Conservation (phyloP, 192 early-diverging fungal genomes). For the Umbelopsis vinacea region DNA sequence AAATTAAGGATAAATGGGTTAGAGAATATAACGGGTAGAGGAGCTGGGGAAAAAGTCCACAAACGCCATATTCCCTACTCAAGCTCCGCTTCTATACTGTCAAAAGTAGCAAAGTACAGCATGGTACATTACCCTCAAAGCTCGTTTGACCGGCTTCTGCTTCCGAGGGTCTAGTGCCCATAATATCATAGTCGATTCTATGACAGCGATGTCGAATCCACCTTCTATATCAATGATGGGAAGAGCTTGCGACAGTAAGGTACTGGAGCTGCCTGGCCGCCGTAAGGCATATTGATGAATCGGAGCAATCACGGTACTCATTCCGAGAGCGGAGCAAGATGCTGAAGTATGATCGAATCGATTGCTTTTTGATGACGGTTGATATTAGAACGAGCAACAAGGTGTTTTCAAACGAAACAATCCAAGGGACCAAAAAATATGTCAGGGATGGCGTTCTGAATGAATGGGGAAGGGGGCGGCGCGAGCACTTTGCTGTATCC, state of each 20-base stretch:
- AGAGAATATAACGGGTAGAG: not conserved
- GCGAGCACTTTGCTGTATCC: no score
- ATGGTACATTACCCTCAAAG: slow-evolving; percentile 20
- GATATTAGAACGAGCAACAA: not conserved
- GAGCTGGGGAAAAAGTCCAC: not conserved
- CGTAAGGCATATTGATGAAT: slow-evolving; percentile 1
- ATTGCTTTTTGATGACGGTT: not conserved
- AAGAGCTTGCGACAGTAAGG: not conserved
- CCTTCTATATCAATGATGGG: not conserved
- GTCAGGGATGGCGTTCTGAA: not conserved
- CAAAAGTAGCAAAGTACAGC: slow-evolving; percentile 6
- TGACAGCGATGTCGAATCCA: slow-evolving; percentile 16
- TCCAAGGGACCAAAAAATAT: not conserved
- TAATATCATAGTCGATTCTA: slow-evolving; percentile 17
- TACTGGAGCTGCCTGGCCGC: not conserved
- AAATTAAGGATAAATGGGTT: not conserved
- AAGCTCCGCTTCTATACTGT: not conserved
- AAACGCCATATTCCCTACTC: not conserved
- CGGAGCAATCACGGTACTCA: slow-evolving; percentile 16
- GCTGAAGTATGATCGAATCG: not conserved
- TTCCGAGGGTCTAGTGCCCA: slow-evolving; percentile 17
- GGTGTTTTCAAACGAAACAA: not conserved
- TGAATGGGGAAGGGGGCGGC: no score
- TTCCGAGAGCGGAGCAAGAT: slow-evolving; percentile 18
- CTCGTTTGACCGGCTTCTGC: slow-evolving; percentile 14